Evolutionary conservation across 2,329 filamentous ascomycete species (phyloP), one percentile per base, ranked within the genome.

Genomic region (Verruconis gallopava): DNA sequence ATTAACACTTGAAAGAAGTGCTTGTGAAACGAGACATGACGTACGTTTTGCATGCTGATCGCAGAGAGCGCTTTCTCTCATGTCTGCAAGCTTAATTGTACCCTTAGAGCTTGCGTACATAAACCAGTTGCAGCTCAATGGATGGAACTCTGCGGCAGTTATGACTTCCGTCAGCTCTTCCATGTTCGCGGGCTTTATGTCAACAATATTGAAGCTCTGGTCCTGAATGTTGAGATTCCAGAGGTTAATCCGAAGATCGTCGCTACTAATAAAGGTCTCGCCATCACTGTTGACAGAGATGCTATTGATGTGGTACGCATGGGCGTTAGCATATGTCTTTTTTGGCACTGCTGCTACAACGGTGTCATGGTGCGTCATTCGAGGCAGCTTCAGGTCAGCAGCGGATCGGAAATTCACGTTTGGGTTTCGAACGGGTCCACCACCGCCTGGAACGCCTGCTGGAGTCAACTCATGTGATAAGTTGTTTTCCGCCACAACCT

Each of bases 261-360:
- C 91, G 59, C 88, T 95, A 68, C 88, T 95, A 66, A 98, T 95
- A 64, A 96, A 98, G 0, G 91, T 98, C 69, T 98, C 91, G 44
- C 89, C 91, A 61, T 98, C 91, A 59, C 89, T 96, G 71, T 98
- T 98, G 55, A 96, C 91, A n/a, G 91, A 96, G 62, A 98, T 98
- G 70, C 91, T 96, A 70, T 98, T 98, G 75, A 98, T 96, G 65
- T 98, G 91, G 62, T 98, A 98, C 51, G 91, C 91, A 61, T 98
- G 91, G 40, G 91, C 91, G 59, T 98, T 98, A 53, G 91, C 88
- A 61, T 96, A 98, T 30, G 89, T 95, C 65, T 89, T 82, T 53
- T 91, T 81, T 38, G 91, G 91, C 28, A 96, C 89, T 28, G 91
- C 91, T 32, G 91, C 91, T 48, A 98, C 89, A 44, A 98, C 91